phyloP scores from a whole-genome alignment of 2,329 filamentous ascomycete genomes.

The Clonostachys rosea region DNA sequence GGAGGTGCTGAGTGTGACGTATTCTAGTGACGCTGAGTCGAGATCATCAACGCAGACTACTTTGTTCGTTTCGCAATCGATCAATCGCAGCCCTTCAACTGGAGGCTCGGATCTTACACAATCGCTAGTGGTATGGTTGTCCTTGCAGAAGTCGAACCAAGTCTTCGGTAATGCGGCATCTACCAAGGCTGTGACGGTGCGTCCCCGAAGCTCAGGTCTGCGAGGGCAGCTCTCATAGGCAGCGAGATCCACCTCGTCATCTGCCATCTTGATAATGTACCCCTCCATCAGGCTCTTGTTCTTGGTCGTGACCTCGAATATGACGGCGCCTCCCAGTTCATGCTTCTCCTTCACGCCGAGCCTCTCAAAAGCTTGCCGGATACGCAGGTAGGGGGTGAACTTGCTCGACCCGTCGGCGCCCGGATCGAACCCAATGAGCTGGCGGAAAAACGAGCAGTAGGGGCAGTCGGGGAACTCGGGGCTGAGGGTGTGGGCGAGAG shows the following conservation, averaged over 20 bases:
- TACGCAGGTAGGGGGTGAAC: conserved; percentile 30
- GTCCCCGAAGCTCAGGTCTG: conserved; percentile 17
- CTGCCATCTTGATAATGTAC: conserved; percentile 22
- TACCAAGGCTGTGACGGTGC: conserved; percentile 20
- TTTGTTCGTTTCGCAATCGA: conserved; percentile 20
- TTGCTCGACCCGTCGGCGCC: conserved; percentile 18
- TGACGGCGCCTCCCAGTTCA: conserved; percentile 22
- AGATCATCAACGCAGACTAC: conserved; percentile 21
- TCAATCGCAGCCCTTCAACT: conserved; percentile 19
- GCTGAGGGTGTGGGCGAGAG: conserved; percentile 18
- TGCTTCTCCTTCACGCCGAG: conserved; percentile 28
- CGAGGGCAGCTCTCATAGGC: background rate
- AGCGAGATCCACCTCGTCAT: conserved; percentile 10
- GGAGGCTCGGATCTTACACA: conserved; percentile 11
- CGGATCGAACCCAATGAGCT: conserved; percentile 17
- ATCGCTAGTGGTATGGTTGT: conserved; percentile 15
- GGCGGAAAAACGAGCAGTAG: conserved; percentile 31
- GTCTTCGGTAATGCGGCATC: conserved; percentile 18
- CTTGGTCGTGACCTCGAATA: conserved; percentile 28
- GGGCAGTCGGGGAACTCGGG: conserved; percentile 14
- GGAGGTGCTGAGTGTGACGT: conserved; percentile 29
- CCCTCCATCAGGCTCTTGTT: conserved; percentile 28
- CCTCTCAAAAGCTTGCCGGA: conserved; percentile 29
- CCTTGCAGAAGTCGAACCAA: conserved; percentile 27
- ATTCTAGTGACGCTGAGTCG: conserved; percentile 13